Evolutionary conservation across 2,329 filamentous ascomycete genomes (phyloP).

Genomic region (Phialophora verrucosa): DNA sequence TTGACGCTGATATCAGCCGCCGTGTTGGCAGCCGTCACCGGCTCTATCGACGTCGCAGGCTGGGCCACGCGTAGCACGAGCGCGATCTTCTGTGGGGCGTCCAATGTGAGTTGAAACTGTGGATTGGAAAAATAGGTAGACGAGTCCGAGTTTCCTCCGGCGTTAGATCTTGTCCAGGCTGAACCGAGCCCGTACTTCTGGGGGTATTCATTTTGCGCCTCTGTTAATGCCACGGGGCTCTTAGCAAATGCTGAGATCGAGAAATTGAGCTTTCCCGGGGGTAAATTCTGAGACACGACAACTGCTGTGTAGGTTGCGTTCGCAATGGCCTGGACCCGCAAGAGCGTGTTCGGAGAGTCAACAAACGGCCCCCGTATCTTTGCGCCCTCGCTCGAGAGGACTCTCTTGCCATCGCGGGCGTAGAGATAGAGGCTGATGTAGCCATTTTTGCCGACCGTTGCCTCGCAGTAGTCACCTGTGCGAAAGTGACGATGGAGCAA

Average conservation of each 20-base stretch:
- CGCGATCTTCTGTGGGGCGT: constrained; percentile 47
- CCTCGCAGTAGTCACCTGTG: constrained; percentile 65
- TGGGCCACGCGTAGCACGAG: constrained; percentile 42
- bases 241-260: constrained; percentile 83
- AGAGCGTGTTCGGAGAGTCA: constrained; percentile 88
- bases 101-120: constrained; percentile 71
- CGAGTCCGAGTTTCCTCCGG: constrained; percentile 82
- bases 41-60: constrained; percentile 45
- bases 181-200: constrained; percentile 65
- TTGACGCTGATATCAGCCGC: constrained; percentile 76
- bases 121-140: constrained; percentile 83
- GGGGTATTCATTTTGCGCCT: constrained; percentile 66
- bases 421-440: constrained; percentile 91
- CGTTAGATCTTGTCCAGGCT: constrained; percentile 77
- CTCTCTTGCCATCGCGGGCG: constrained; percentile 69
- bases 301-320: constrained; percentile 66
- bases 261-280: constrained; percentile 76
- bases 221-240: constrained; percentile 63
- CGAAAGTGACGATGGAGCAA: constrained; percentile 85
- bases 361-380: constrained; percentile 83
- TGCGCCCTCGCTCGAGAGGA: constrained; percentile 75
- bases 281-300: constrained; percentile 78
- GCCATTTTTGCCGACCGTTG: constrained; percentile 63
- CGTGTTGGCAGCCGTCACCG: constrained; percentile 52
- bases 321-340: constrained; percentile 69